phyloP scores from a whole-genome alignment of 306 rosid species.

The Dryas alaskensis region DNA sequence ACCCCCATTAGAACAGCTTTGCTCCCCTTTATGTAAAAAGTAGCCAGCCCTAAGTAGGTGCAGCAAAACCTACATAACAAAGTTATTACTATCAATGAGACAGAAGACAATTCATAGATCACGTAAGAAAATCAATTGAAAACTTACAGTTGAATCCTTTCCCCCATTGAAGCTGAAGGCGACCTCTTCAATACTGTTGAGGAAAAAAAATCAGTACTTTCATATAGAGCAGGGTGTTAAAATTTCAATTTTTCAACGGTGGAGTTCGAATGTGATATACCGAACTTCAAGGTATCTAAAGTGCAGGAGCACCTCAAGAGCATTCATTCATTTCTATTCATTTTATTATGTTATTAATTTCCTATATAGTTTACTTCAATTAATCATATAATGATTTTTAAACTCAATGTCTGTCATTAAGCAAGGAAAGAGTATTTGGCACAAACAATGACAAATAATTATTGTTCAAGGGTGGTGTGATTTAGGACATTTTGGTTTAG shows the following conservation, averaged over 20 bases:
- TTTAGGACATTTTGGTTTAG: neutral
- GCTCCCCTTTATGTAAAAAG: slow-evolving; percentile 67
- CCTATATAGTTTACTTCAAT: neutral
- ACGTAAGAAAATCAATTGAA: slow-evolving; percentile 23
- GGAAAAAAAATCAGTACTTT: slow-evolving; percentile 26
- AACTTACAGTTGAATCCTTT: slow-evolving; percentile 93
- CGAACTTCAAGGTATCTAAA: neutral
- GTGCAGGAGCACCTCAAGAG: slow-evolving; percentile 3
- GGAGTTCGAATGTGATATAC: neutral
- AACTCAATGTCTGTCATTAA: neutral
- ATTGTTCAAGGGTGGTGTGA: neutral
- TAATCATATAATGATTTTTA: neutral
- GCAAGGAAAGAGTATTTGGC: neutral
- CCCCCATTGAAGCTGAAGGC: slow-evolving; percentile 98
- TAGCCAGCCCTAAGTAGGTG: slow-evolving; percentile 93
- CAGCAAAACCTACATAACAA: slow-evolving; percentile 72
- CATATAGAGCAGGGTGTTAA: slow-evolving; percentile 2
- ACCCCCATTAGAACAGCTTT: slow-evolving; percentile 53
- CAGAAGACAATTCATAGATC: slow-evolving; percentile 11
- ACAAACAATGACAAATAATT: neutral
- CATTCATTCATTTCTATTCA: neutral
- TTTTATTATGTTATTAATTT: neutral
- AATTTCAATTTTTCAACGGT: neutral
- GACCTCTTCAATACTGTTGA: slow-evolving; percentile 75
- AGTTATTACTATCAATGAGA: slow-evolving; percentile 27